phyloP scores from a whole-genome alignment of 1,284 basidiomycete species.

The Albatrellus sp. region DNA sequence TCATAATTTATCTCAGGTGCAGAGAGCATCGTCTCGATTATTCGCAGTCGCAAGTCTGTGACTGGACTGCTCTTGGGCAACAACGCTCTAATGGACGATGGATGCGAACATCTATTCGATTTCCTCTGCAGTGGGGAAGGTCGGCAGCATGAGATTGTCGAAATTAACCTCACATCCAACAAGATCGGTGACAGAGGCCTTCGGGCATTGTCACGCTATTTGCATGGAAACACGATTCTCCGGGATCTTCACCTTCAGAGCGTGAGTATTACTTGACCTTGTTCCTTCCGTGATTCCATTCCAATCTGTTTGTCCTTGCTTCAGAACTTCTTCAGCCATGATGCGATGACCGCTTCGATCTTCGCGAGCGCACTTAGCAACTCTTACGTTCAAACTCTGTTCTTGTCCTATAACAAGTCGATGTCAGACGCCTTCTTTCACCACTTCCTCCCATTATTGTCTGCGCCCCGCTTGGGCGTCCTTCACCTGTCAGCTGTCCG shows the following conservation, averaged over 20 bases:
- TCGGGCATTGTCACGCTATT: conserved; percentile 36
- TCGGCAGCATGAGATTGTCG: conserved; percentile 31
- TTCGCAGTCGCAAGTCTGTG: conserved; percentile 29
- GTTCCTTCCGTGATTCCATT: conserved; percentile 1
- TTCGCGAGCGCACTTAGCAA: conserved; percentile 36
- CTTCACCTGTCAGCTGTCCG: conserved; percentile 42
- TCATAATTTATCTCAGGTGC: conserved; percentile 24
- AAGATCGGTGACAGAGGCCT: conserved; percentile 43
- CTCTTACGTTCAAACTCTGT: conserved; percentile 32
- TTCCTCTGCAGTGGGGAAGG: conserved; percentile 40
- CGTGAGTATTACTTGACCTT: conserved; percentile 26
- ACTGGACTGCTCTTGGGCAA: conserved; percentile 42
- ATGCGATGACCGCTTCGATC: conserved; percentile 18
- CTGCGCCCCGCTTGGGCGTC: conserved; percentile 34
- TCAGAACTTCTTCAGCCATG: conserved; percentile 34
- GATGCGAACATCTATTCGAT: conserved; percentile 40
- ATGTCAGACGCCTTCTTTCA: conserved; percentile 37
- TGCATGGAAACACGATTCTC: conserved; percentile 33
- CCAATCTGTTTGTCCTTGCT: not conserved
- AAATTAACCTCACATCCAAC: conserved; percentile 47
- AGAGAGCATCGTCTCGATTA: conserved; percentile 31
- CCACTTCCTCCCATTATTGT: conserved; percentile 35
- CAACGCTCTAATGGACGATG: conserved; percentile 47
- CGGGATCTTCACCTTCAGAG: conserved; percentile 40
- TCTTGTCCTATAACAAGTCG: conserved; percentile 28